Evolutionary conservation across 257 asterid species (phyloP).

Genomic region (Dorcoceras hygrometricum): DNA sequence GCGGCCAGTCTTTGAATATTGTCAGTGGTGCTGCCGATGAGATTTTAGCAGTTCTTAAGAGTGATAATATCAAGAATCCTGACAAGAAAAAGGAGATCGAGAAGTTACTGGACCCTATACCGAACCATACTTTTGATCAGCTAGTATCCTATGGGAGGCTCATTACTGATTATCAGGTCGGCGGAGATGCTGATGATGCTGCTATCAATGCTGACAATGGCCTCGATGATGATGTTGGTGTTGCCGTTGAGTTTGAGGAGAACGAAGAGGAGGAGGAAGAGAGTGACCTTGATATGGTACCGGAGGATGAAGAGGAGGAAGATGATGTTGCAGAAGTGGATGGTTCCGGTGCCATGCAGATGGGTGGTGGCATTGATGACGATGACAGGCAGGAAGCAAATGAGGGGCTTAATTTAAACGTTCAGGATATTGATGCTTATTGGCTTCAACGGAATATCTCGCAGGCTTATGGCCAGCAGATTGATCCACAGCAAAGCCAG

Average conservation of each 20-base stretch:
- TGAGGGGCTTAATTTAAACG: constrained; percentile 4
- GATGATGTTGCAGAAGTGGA: background rate
- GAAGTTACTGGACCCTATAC: background rate
- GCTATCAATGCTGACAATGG: constrained; percentile 2
- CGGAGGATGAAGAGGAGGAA: constrained; percentile 8
- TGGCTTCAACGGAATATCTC: constrained; percentile 17
- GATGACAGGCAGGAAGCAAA: constrained; percentile 5
- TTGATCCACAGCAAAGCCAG: constrained; percentile 17
- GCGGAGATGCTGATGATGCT: background rate
- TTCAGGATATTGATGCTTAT: constrained; percentile 14
- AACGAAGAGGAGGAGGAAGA: constrained; percentile 15
- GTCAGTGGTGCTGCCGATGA: constrained; percentile 8
- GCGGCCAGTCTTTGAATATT: background rate
- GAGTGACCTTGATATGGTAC: constrained; percentile 16
- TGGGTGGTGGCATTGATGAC: too few species aligned
- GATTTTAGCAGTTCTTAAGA: constrained; percentile 9
- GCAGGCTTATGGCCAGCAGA: constrained; percentile 13
- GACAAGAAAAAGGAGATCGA: constrained; percentile 17
- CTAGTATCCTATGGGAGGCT: constrained; percentile 5
- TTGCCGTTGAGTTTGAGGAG: constrained; percentile 13
- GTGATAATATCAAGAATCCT: background rate
- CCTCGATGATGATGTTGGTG: constrained; percentile 10
- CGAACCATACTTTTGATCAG: constrained; percentile 9
- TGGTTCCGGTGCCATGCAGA: too few species aligned
- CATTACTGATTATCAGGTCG: background rate